A percentile compares a stretch with the other conserved stretches of the same genome.
These are phyloP conservation scores for Lachnellula suecica DNA, from an alignment of 2,329 filamentous ascomycete genomes.

Conservation along the genomic window DNA sequence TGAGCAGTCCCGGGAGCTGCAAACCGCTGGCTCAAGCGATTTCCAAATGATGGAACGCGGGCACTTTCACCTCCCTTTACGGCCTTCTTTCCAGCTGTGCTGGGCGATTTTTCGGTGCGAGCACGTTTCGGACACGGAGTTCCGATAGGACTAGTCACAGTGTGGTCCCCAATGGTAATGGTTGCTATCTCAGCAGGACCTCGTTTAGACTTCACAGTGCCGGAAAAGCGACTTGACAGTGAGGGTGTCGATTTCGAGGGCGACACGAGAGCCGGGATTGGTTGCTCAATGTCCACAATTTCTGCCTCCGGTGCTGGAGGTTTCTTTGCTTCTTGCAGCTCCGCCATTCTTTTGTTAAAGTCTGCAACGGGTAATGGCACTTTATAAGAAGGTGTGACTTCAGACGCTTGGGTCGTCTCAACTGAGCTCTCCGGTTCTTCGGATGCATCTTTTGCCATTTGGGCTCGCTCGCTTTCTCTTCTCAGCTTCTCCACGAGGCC, in stretches of 20 bases:
- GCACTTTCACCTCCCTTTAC: neutral
- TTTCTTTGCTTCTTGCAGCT: conserved; percentile 17
- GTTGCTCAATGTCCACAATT: conserved; percentile 13
- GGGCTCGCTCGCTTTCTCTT: conserved; percentile 16
- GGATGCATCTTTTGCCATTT: conserved; percentile 9
- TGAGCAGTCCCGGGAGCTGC: conserved; percentile 25
- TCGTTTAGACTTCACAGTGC: conserved; percentile 18
- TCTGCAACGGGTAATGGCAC: conserved; percentile 26
- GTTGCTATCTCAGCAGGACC: conserved; percentile 30
- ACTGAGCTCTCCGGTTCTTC: conserved; percentile 22
- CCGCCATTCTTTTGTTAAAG: conserved; percentile 31
- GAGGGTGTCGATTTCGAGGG: conserved; percentile 24
- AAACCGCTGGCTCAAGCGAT: conserved; percentile 30
- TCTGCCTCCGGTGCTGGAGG: neutral
- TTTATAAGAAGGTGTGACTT: conserved; percentile 9
- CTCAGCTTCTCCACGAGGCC: conserved; percentile 24
- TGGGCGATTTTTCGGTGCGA: conserved; percentile 11
- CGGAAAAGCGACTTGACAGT: conserved; percentile 24
- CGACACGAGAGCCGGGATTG: conserved; percentile 26
- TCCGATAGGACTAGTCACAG: conserved; percentile 31
- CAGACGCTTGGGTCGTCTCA: conserved; percentile 16
- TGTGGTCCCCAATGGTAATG: conserved; percentile 34
- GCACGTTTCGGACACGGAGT: conserved; percentile 25
- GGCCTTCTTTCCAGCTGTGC: conserved; percentile 3
- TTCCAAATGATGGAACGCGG: conserved; percentile 29